Conservation (phyloP, 2,329 filamentous ascomycete genomes). For the Aspergillus cejpii region DNA sequence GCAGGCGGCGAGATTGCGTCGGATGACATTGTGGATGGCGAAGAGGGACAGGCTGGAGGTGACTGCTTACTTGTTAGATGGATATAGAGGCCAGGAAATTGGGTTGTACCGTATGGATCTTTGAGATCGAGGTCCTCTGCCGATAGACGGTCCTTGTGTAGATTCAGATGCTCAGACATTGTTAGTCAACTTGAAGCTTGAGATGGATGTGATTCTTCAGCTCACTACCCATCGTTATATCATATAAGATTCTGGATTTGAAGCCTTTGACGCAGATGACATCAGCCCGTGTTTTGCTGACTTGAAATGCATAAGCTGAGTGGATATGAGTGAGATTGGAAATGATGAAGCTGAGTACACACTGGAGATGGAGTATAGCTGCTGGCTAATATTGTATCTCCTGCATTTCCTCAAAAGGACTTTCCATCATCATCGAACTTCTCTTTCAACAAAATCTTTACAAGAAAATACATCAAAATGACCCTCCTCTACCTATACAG, state of each 20-base stretch:
- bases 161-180: background rate
- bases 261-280: background rate
- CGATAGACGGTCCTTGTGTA: slow-evolving; percentile 6
- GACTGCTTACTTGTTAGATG: slow-evolving; percentile 2
- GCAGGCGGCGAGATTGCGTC: slow-evolving; percentile 4
- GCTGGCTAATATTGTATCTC: no score
- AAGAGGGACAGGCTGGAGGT: slow-evolving; percentile 3
- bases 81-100: no score
- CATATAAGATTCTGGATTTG: background rate
- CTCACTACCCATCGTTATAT: background rate
- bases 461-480: no score
- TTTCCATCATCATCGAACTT: no score
- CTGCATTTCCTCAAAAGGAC: no score
- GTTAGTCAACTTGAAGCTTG: background rate
- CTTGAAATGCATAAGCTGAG: background rate
- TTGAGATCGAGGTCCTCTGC: slow-evolving; percentile 6
- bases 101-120: slow-evolving; percentile 8
- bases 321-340: no score
- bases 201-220: no score
- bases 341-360: background rate
- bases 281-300: background rate
- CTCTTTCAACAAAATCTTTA: background rate
- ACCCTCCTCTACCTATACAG: background rate
- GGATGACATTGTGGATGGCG: slow-evolving; percentile 8
- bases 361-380: no score